These are phyloP conservation scores for Phlegmacium glaucopus DNA, from an alignment of 768 basidiomycete genomes.

Conservation along the genomic window DNA sequence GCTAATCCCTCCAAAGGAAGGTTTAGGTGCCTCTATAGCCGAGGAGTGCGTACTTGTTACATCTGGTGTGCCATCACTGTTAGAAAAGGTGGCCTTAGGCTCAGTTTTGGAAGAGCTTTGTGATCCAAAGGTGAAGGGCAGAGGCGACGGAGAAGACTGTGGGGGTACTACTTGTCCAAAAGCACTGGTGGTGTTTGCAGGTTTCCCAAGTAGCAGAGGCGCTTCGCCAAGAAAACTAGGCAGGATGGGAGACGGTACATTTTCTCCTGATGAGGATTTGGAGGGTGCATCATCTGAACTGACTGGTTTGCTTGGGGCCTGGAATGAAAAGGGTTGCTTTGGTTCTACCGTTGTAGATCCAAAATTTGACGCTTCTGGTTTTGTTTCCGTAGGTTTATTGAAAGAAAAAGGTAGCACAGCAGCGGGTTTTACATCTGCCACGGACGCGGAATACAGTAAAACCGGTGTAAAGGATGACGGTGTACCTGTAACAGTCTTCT, in stretches of 20 bases:
- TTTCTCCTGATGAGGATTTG: too few relatives aligned
- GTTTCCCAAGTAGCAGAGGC: conserved; percentile 14
- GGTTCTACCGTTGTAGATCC: conserved; percentile 2
- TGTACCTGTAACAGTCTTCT: conserved; percentile 5
- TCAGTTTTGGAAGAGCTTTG: neutral
- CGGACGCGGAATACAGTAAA: conserved; percentile 5
- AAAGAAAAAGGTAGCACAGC: conserved; percentile 13
- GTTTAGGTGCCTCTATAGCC: conserved; percentile 36
- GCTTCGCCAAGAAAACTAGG: conserved; percentile 16
- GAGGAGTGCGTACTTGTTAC: conserved; percentile 2
- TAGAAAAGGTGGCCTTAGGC: conserved; percentile 13
- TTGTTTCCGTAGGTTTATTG: conserved; percentile 11
- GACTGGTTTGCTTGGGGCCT: conserved; percentile 6
- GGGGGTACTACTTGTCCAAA: conserved; percentile 8
- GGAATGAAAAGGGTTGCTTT: conserved; percentile 16
- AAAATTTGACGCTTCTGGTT: neutral
- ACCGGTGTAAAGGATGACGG: neutral
- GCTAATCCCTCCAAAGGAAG: conserved; percentile 32
- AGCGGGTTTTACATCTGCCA: neutral
- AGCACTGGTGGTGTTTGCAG: conserved; percentile 10
- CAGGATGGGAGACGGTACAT: too few relatives aligned
- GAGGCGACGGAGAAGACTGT: conserved; percentile 16
- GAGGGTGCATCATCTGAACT: too few relatives aligned
- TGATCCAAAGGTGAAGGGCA: conserved; percentile 25
- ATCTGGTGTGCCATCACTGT: neutral